Conservation (phyloP, 495 filamentous ascomycete genomes). For the Paragyromitra xinjiangensis region DNA sequence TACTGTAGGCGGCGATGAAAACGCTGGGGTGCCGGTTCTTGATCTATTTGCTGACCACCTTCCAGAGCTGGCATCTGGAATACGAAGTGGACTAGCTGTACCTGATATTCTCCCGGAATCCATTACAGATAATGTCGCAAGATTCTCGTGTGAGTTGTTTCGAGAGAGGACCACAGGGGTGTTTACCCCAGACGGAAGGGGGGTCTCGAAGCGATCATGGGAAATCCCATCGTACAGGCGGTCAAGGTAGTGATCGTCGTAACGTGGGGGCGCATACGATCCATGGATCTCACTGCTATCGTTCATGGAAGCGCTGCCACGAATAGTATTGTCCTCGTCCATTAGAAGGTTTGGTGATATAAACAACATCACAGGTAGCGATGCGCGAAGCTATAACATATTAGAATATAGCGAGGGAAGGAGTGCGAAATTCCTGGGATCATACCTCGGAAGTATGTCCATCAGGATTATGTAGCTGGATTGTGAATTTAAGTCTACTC, state of each 20-base stretch:
- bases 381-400: constrained; percentile 73
- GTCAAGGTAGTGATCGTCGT: constrained; percentile 86
- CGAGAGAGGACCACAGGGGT: constrained; percentile 82
- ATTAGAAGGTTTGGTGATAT: constrained; percentile 91
- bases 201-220: constrained; percentile 75
- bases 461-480: constrained; percentile 91
- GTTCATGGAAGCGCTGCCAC: constrained; percentile 63
- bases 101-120: constrained; percentile 48
- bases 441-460: constrained; percentile 87
- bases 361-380: constrained; percentile 85
- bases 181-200: constrained; percentile 71
- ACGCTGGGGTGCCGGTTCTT: constrained; percentile 11
- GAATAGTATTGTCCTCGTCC: constrained; percentile 74
- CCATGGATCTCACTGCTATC: constrained; percentile 58
- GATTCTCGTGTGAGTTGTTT: constrained; percentile 79
- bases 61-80: constrained; percentile 48
- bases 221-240: constrained; percentile 88
- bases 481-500: constrained; percentile 72
- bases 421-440: not conserved
- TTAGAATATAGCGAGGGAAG: constrained; percentile 8
- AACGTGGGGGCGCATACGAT: constrained; percentile 80
- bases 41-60: constrained; percentile 35
- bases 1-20: constrained; percentile 23
- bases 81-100: constrained; percentile 18
- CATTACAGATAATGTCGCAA: constrained; percentile 62